Evolutionary conservation across 345 rosid genomes (phyloP).

Genomic region (Aurinia saxatilis): DNA sequence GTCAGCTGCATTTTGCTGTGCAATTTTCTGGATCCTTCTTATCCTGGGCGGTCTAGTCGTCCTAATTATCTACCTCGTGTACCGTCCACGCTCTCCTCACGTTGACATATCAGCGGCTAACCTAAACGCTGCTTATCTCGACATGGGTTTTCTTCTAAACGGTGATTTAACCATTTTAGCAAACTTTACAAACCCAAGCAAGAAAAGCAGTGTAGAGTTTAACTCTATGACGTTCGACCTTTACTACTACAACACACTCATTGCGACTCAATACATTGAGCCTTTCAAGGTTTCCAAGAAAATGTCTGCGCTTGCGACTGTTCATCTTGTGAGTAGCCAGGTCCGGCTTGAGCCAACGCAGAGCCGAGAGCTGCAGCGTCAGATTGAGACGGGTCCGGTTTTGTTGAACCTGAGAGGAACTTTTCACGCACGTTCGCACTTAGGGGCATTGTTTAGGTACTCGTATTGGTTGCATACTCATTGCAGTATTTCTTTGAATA

Average conservation of each 20-base stretch:
- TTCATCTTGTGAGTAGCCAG: slow-evolving; percentile 71
- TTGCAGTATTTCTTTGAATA: slow-evolving; percentile 47
- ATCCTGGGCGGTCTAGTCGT: slow-evolving; percentile 64
- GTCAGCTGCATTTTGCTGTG: slow-evolving; percentile 60
- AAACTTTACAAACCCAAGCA: slow-evolving; percentile 81
- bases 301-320: slow-evolving; percentile 31
- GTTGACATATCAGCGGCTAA: slow-evolving; percentile 56
- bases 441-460: slow-evolving; percentile 62
- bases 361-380: slow-evolving; percentile 42
- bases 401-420: slow-evolving; percentile 51
- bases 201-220: slow-evolving; percentile 62
- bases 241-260: slow-evolving; percentile 50
- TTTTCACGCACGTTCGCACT: slow-evolving; percentile 52
- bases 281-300: slow-evolving; percentile 51
- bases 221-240: slow-evolving; percentile 43
- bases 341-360: slow-evolving; percentile 50
- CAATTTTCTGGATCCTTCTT: slow-evolving; percentile 55
- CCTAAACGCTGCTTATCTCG: slow-evolving; percentile 81
- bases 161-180: slow-evolving; percentile 66
- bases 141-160: slow-evolving; percentile 60
- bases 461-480: slow-evolving; percentile 61
- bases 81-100: slow-evolving; percentile 70
- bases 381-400: slow-evolving; percentile 47
- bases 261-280: slow-evolving; percentile 57
- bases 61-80: slow-evolving; percentile 67